These are phyloP conservation scores for Clausena lansium DNA, from an alignment of 345 rosid genomes.

Conservation along the genomic window DNA sequence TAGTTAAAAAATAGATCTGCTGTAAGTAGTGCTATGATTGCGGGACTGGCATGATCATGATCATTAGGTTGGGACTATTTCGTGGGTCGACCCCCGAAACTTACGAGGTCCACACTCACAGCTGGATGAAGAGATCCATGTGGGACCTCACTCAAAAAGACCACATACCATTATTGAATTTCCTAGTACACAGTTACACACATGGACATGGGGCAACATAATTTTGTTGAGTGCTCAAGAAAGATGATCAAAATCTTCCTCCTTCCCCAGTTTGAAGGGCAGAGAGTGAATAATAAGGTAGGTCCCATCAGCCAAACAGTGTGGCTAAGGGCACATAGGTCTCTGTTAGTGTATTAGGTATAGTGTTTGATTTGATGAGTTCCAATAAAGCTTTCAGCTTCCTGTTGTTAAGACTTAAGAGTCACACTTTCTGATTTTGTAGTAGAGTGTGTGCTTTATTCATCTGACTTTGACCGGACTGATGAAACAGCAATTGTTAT, in stretches of 20 bases:
- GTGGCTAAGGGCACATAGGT: neutral
- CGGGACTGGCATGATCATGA: conserved; percentile 32
- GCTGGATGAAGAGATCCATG: conserved; percentile 34
- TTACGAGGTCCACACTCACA: conserved; percentile 19
- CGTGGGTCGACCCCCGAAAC: conserved; percentile 15
- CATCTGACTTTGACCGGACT: conserved; percentile 20
- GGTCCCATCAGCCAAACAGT: conserved; percentile 7
- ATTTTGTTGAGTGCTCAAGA: neutral
- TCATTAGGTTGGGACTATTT: conserved; percentile 23
- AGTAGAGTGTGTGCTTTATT: conserved; percentile 11
- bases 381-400: conserved; percentile 21
- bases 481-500: conserved; percentile 18
- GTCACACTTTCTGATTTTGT: conserved; percentile 22
- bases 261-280: conserved; percentile 7
- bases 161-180: conserved; percentile 14
- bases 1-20: neutral
- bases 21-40: conserved; percentile 20
- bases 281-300: neutral
- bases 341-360: neutral
- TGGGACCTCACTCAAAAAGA: conserved; percentile 15
- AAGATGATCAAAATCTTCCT: conserved; percentile 11
- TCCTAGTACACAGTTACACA: conserved; percentile 13
- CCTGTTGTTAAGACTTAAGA: conserved; percentile 14
- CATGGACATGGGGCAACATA: conserved; percentile 4
- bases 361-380: conserved; percentile 15